Conservation (phyloP, 108 stramenopile genomes). For the Schizochytrium sp. region DNA sequence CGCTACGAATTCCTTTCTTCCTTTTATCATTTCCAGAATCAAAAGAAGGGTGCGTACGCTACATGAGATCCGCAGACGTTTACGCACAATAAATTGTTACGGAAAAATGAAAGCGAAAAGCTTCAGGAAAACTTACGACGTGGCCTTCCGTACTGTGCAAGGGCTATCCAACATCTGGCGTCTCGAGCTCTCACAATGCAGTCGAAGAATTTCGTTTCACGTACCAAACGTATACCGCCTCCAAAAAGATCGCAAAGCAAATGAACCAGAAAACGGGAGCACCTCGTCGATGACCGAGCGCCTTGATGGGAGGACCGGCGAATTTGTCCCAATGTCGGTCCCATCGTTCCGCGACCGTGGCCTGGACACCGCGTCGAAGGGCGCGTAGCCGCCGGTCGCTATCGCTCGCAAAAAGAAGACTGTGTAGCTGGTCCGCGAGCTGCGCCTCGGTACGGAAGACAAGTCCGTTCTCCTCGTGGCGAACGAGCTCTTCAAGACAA, state of each 20-base stretch:
- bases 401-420: slow-evolving; percentile 34
- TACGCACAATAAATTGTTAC: no score
- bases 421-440: slow-evolving; percentile 55
- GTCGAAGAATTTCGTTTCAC: no score
- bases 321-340: neutral
- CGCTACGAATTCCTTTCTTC: no score
- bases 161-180: no score
- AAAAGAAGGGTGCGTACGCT: no score
- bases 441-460: slow-evolving; percentile 57
- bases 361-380: neutral
- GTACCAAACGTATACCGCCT: neutral
- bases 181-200: no score
- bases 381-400: neutral
- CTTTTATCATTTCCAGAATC: no score
- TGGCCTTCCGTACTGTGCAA: no score
- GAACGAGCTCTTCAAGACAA: slow-evolving; percentile 79
- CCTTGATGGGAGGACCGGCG: neutral
- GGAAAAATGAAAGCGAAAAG: no score
- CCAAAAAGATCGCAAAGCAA: neutral
- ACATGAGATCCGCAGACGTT: no score
- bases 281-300: neutral
- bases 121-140: no score
- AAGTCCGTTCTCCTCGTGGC: slow-evolving; percentile 70
- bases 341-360: neutral
- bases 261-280: neutral